A percentile compares a stretch with the other conserved stretches of the same genome.
These are phyloP conservation scores for Cercospora sesami DNA, from an alignment of 2,329 filamentous ascomycete species.

Conservation along the genomic window DNA sequence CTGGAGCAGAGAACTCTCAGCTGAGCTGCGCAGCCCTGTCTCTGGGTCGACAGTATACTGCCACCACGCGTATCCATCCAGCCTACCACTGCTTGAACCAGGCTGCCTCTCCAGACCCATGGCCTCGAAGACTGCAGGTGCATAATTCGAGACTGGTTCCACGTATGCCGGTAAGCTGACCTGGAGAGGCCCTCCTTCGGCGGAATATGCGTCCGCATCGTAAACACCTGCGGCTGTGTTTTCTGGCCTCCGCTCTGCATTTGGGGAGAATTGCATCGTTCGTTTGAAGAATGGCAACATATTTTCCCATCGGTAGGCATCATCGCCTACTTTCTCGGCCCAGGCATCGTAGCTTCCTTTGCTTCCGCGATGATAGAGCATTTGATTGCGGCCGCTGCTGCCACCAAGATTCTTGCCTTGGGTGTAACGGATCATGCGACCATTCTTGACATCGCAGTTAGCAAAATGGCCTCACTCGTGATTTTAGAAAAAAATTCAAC, in stretches of 20 bases:
- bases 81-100: conserved; percentile 33
- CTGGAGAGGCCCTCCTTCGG: conserved; percentile 35
- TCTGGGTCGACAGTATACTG: conserved; percentile 38
- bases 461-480: background rate
- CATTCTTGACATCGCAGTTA: conserved; percentile 6
- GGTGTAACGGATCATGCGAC: conserved; percentile 29
- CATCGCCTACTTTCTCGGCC: conserved; percentile 60
- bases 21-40: conserved; percentile 30
- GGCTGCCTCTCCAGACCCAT: conserved; percentile 34
- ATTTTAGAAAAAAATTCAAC: background rate
- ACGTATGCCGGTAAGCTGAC: conserved; percentile 37
- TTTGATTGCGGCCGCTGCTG: conserved; percentile 31
- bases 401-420: conserved; percentile 36
- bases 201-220: conserved; percentile 22
- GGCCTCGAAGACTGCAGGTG: conserved; percentile 29
- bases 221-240: conserved; percentile 15
- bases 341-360: conserved; percentile 38
- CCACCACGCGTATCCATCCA: conserved; percentile 28
- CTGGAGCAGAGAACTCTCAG: conserved; percentile 33
- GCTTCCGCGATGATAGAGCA: conserved; percentile 36
- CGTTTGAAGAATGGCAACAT: conserved; percentile 59
- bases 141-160: conserved; percentile 35
- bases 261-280: conserved; percentile 24
- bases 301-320: conserved; percentile 57
- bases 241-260: conserved; percentile 16